Conservation (phyloP, 2,329 filamentous ascomycete genomes). For the Trichoderma sp. region DNA sequence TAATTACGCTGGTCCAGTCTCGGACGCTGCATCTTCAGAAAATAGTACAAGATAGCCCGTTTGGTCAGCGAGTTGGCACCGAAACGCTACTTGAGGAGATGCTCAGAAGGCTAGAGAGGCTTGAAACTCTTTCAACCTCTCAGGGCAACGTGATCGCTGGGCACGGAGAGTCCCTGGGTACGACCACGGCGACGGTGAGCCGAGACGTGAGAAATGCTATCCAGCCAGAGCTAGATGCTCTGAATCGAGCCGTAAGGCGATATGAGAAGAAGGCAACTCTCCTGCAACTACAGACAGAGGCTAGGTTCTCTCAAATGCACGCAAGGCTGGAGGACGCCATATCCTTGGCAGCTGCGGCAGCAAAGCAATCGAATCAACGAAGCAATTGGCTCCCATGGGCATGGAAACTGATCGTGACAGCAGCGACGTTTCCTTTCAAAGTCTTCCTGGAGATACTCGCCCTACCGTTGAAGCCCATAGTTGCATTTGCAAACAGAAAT, state of each 20-base stretch:
- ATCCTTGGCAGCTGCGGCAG: slow-evolving; percentile 75
- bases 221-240: slow-evolving; percentile 80
- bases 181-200: slow-evolving; percentile 43
- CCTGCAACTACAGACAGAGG: slow-evolving; percentile 73
- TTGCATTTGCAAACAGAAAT: slow-evolving; percentile 20
- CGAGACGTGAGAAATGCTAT: slow-evolving; percentile 65
- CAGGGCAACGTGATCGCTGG: slow-evolving; percentile 28
- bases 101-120: slow-evolving; percentile 64
- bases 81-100: slow-evolving; percentile 57
- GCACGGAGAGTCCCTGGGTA: slow-evolving; percentile 36
- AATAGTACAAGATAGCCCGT: slow-evolving; percentile 60
- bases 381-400: slow-evolving; percentile 42
- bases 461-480: slow-evolving; percentile 42
- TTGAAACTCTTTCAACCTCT: slow-evolving; percentile 58
- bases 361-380: slow-evolving; percentile 48
- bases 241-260: slow-evolving; percentile 83
- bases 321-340: slow-evolving; percentile 73
- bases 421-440: slow-evolving; percentile 46
- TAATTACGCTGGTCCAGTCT: slow-evolving; percentile 76
- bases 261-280: slow-evolving; percentile 88
- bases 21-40: slow-evolving; percentile 81
- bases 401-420: slow-evolving; percentile 38
- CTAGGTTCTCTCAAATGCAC: slow-evolving; percentile 71
- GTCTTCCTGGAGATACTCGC: slow-evolving; percentile 42
- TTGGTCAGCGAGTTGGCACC: slow-evolving; percentile 35